Evolutionary conservation across 208 protist species (phyloP), one percentile per base, ranked within the genome.

Genomic region (Leptomonas seymouri): DNA sequence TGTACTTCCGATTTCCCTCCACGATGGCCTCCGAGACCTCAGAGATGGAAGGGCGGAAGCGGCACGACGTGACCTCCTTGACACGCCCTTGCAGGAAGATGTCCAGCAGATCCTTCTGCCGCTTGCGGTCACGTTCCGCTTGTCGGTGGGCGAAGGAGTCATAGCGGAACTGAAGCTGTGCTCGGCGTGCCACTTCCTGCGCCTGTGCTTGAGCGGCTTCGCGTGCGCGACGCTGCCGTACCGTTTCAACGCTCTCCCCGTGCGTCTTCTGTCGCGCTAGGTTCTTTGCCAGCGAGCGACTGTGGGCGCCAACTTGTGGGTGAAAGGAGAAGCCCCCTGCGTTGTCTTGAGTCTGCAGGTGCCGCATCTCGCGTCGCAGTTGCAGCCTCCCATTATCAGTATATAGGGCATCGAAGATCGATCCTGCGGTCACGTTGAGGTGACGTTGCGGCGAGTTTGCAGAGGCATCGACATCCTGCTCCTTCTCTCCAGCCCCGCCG

Each of bases 321-420:
- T 53, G 44, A 36, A 82, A 82, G 8, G 68, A 45, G 46, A 62
- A 75, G 16, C 56, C 51, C 50, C 74, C 64, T 27, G 69, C 68
- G 30, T 45, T 61, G 44, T 70, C 46, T 31, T 68, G 57, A 12
- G 62, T 63, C 57, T 51, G 67, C 54, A 61, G 20, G 28, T 64
- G 76, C 7, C 67, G 75, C 8, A 39, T 14, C 46, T 80, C 76
- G n/a, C 58, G 76, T 25, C 81, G 72, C 3, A 54, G 72, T 25
- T 68, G 61, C 28, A 72, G 61, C 58, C 68, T 67, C 53, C 74
- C 69, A 36, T 55, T 55, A 51, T 76, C 78, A 1, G 72, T 69
- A 46, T 76, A 74, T 3, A 82, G 73, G 6, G 77, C 64, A 27
- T 82, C 76, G 48, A 82, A 80, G 23, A 86, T 71, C 16, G 53